Conservation (phyloP, 495 filamentous ascomycete species). For the Terfezia boudieri region DNA sequence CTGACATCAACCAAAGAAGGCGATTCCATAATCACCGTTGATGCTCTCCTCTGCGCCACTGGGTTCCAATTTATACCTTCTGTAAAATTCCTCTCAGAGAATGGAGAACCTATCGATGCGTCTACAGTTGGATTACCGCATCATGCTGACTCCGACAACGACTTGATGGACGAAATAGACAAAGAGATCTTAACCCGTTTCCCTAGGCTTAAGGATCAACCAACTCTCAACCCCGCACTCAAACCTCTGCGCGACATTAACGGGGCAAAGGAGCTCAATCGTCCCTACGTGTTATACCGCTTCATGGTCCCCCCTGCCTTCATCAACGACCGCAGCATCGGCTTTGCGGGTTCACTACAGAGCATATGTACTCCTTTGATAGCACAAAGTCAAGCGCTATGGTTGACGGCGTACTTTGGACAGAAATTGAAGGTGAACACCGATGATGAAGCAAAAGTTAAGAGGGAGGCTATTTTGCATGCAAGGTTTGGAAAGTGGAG, state of each 20-base stretch:
- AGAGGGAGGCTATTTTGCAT: conserved; percentile 39
- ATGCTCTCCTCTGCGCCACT: conserved; percentile 44
- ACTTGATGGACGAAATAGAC: conserved; percentile 28
- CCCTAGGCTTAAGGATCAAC: conserved; percentile 34
- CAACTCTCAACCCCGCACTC: conserved; percentile 19
- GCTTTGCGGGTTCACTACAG: conserved; percentile 41
- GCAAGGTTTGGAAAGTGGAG: conserved; percentile 47
- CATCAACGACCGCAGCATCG: conserved; percentile 33
- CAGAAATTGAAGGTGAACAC: conserved; percentile 17
- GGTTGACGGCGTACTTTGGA: conserved; percentile 43
- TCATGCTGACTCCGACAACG: conserved; percentile 1
- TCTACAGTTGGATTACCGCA: conserved; percentile 7
- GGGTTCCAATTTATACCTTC: conserved; percentile 40
- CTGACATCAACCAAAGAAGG: conserved; percentile 20
- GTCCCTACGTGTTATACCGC: conserved; percentile 34
- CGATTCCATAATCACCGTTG: conserved; percentile 32
- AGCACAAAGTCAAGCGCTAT: conserved; percentile 47
- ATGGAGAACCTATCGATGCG: conserved; percentile 19
- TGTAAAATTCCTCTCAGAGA: conserved; percentile 38
- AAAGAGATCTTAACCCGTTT: conserved; percentile 41
- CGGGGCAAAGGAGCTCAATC: conserved; percentile 3
- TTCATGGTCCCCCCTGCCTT: conserved; percentile 46
- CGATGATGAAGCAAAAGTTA: conserved; percentile 9
- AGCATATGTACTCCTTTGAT: conserved; percentile 39
- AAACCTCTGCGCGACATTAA: conserved; percentile 14